Evolutionary conservation across 371 early-diverging fungal genomes (phyloP), one percentile per base, ranked within the genome.

Genomic region (Apophysomyces elegans): DNA sequence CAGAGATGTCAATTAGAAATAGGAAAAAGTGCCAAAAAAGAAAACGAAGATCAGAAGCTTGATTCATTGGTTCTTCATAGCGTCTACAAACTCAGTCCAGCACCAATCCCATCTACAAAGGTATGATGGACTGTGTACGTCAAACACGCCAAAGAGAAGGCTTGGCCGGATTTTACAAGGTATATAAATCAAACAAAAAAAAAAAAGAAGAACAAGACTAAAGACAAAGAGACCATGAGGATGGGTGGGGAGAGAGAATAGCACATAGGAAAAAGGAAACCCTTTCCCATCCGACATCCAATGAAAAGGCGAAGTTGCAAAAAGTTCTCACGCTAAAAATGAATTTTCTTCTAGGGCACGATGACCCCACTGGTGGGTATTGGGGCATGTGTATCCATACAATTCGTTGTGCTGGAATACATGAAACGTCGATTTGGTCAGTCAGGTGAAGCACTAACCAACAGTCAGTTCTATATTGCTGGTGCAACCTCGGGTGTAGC

Each of bases 61-160:
- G 36, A 18, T 56, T 54, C 37, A 59, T 62, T 56, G 62, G 47
- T 14, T 37, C n/a, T 79, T 50, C 54, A 7, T 26, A 89, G 89
- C 88, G 94, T 47, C 75, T 95, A 46, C 95, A 95, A 85, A 93
- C 95, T 16, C 92, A 91, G 84, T 90, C 91, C 14, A 71, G 83
- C 1, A 83, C 90, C 37, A 75, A 81, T 61, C 86, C 89, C 18
- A 47, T 80, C 39, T 95, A 94, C 77, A 76, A 69, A 16, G 86
- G 90, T 47, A 90, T 90, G 57, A 68, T 92, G 73, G 92, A 93
- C 72, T 92, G 93, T 65, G 86, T 95, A 2, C 81, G 84, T 56
- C 75, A 90, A 72, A 93, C 92, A 18, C 65, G 86, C 43, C 72
- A 81, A 56, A 78, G 86, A 57, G 95, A 95, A 72, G 95, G 95